Conservation (phyloP, 495 filamentous ascomycete genomes). For the Podospora comata region DNA sequence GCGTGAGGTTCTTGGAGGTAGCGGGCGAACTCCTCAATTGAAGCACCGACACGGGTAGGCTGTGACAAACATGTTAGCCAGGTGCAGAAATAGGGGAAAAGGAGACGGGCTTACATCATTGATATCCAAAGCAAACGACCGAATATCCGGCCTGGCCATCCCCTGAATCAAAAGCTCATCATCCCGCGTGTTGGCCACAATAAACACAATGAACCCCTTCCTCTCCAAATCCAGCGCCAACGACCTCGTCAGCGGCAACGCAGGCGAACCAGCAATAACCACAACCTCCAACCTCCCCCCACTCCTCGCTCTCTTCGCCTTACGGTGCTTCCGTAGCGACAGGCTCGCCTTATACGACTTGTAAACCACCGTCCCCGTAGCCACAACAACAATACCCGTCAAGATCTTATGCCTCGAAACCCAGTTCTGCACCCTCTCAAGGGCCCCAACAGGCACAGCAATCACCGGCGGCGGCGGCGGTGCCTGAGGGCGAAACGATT, state of each 20-base stretch:
- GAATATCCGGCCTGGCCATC: conserved; percentile 73
- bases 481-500: conserved; percentile 59
- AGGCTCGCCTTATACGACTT: conserved; percentile 61
- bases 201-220: conserved; percentile 88
- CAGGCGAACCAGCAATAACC: conserved; percentile 77
- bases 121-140: conserved; percentile 77
- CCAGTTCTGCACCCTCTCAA: conserved; percentile 55
- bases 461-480: conserved; percentile 44
- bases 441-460: conserved; percentile 34
- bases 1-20: conserved; percentile 69
- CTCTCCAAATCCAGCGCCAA: conserved; percentile 83
- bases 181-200: conserved; percentile 73
- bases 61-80: conserved; percentile 31
- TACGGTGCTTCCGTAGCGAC: conserved; percentile 60
- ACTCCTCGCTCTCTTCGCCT: conserved; percentile 72
- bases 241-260: conserved; percentile 74
- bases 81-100: not conserved
- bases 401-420: conserved; percentile 64
- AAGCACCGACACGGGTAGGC: conserved; percentile 49
- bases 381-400: conserved; percentile 63
- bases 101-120: conserved; percentile 55
- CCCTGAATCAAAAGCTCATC: conserved; percentile 78
- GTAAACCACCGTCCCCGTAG: conserved; percentile 65
- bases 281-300: conserved; percentile 89
- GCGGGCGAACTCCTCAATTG: conserved; percentile 62